Evolutionary conservation across 2,329 filamentous ascomycete genomes (phyloP), one percentile per base, ranked within the genome.

Genomic region (Albophoma yamanashiensis): DNA sequence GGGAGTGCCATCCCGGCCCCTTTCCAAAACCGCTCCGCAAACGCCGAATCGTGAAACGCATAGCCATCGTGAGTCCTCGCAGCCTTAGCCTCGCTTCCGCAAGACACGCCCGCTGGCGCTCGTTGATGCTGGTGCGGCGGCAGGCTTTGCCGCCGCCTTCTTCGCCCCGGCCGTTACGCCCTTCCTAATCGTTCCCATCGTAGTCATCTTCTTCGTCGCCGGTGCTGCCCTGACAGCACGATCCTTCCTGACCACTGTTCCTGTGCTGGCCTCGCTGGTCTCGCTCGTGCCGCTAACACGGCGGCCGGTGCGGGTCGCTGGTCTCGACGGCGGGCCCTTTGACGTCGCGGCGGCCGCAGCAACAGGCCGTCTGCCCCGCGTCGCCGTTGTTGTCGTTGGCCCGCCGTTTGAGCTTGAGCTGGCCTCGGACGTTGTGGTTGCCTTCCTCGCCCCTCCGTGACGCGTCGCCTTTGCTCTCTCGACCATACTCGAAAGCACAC

Each of bases 231-330:
- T 75, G 7, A 73, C 67, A 36, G 75, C 68, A 15, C 71, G 71
- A 3, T 75, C 73, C 70, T 83, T 87, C 71, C 81, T 82, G 52
- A 88, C 78, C 27, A 89, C 84, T 0, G 87, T 89, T 9, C 83
- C 81, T 17, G 81, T 82, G 70, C 86, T 89, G 6, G 75, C 78
- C 59, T 87, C 83, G 65, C 85, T 89, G 20, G 82, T 78, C 68
- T 85, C 85, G 69, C 86, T 89, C 60, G 76, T 78, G 64, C 75
- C 79, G 66, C 87, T 89, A 67, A 76, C 73, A 69, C 83, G 79
- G 62, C 80, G 78, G 59, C 74, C 75, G 42, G 76, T 79, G 61
- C 79, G 78, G 40, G 80, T 81, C 25, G 74, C 74, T 39, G 73
- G 71, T 40, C 74, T 70, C 14, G 72, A 67, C 20, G 69, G 63